A percentile compares a stretch with the other conserved stretches of the same genome.
Evolutionary conservation across 2,329 filamentous ascomycete genomes (phyloP).

Genomic region (Alternaria incomplexa): DNA sequence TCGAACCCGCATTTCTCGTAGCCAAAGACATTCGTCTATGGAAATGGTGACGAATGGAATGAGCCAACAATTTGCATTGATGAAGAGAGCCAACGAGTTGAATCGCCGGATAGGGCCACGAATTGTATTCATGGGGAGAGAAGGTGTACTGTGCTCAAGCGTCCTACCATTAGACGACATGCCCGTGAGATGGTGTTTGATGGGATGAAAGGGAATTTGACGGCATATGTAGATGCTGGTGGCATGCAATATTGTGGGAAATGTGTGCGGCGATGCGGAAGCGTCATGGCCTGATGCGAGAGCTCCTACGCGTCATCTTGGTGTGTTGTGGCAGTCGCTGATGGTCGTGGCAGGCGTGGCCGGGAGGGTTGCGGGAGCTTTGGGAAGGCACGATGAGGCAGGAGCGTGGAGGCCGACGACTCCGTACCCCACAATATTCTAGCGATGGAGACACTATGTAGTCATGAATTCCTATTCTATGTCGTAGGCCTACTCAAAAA

Average conservation of each 20-base stretch:
- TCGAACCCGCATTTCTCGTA: neutral
- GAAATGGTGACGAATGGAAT: neutral
- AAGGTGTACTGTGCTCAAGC: neutral
- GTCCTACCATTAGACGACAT: neutral
- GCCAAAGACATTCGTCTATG: no score
- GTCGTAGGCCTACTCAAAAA: neutral
- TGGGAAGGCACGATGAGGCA: neutral
- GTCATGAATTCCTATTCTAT: neutral
- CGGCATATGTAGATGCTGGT: neutral
- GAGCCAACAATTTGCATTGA: neutral
- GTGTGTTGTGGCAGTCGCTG: neutral
- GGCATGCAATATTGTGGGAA: neutral
- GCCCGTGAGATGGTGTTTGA: neutral
- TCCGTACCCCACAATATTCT: neutral
- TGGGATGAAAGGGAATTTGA: neutral
- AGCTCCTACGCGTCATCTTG: neutral
- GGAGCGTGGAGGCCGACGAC: neutral
- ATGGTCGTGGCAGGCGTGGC: neutral
- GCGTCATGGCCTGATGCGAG: neutral
- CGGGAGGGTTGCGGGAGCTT: neutral
- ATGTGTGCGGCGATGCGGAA: neutral
- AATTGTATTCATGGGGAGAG: neutral
- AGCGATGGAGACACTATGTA: neutral
- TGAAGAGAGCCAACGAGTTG: neutral
- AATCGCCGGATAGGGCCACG: neutral